Evolutionary conservation across 192 early-diverging fungal genomes (phyloP).

Genomic region (Podila horticola): DNA sequence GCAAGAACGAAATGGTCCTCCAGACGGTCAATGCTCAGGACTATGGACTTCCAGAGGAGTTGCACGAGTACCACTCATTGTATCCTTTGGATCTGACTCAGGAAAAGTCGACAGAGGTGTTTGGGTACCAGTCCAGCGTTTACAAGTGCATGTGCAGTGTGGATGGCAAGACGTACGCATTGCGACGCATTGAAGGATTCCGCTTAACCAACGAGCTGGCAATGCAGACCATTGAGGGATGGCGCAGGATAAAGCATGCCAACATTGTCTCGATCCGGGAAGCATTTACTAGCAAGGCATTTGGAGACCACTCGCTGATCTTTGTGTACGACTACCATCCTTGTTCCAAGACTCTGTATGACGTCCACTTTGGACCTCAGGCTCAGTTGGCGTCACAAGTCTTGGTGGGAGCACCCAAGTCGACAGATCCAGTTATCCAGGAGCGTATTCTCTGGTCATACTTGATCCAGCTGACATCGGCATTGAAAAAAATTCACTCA

Average conservation of each 20-base stretch:
- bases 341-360: constrained; percentile 74
- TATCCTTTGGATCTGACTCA: constrained; percentile 69
- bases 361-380: constrained; percentile 72
- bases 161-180: constrained; percentile 87
- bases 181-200: constrained; percentile 87
- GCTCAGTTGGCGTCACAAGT: constrained; percentile 56
- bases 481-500: constrained; percentile 85
- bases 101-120: constrained; percentile 65
- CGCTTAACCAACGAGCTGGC: constrained; percentile 81
- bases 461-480: constrained; percentile 80
- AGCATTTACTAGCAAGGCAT: constrained; percentile 95
- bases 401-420: constrained; percentile 40
- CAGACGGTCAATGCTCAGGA: constrained; percentile 61
- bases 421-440: constrained; percentile 57
- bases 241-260: constrained; percentile 85
- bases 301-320: constrained; percentile 96
- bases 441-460: constrained; percentile 86
- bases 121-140: constrained; percentile 77
- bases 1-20: constrained; percentile 72
- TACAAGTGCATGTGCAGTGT: constrained; percentile 87
- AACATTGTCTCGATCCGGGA: constrained; percentile 90
- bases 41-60: constrained; percentile 75
- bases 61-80: constrained; percentile 92
- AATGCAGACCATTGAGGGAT: constrained; percentile 85
- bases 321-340: constrained; percentile 97